Evolutionary conservation across 2,329 filamentous ascomycete species (phyloP), one percentile per base, ranked within the genome.

Genomic region (Neofusicoccum ribis): DNA sequence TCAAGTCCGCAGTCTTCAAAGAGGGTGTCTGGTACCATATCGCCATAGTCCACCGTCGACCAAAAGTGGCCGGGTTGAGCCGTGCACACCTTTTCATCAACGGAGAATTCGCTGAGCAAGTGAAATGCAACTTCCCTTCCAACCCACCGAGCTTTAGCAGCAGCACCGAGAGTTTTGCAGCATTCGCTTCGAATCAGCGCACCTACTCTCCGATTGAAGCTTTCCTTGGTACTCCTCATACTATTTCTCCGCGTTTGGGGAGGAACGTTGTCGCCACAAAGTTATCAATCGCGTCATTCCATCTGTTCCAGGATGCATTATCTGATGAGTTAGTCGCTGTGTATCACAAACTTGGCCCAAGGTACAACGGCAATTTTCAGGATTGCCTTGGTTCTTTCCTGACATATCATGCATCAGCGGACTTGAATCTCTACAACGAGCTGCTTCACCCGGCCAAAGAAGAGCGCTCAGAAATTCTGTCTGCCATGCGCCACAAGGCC

Each of bases 281-380:
- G 72, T 96, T 95, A 90, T 97, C 93, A 6, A 81, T 99, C 65
- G 93, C 93, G 31, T 93, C 91, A 56, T 93, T 93, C 0, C 91
- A 97, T 76, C 81, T 99, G 5, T 93, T 97, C 68, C 90, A 94
- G 65, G 92, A 97, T 66, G 86, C 89, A 0, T 82, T 97, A 41
- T 97, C 92, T 66, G 94, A 98, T 73, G 95, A 99, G 76, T 86
- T 96, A 67, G 84, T 99, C 64, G 90, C 94, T 12, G 95, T 99
- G 0, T 92, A 97, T 72, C 92, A 90, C 74, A 91, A 93, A 58
- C 88, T 99, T 17, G 94, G 95, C 0, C 91, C 93, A 27, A 88
- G 92, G 54, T 99, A 99, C 71, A 89, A 92, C 73, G 95, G 95
- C 15, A 99, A 99, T 74, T 97, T 96, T 71, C 95, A 99, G 78